Conservation (phyloP, 768 basidiomycete genomes). For the Russula ochroleuca region DNA sequence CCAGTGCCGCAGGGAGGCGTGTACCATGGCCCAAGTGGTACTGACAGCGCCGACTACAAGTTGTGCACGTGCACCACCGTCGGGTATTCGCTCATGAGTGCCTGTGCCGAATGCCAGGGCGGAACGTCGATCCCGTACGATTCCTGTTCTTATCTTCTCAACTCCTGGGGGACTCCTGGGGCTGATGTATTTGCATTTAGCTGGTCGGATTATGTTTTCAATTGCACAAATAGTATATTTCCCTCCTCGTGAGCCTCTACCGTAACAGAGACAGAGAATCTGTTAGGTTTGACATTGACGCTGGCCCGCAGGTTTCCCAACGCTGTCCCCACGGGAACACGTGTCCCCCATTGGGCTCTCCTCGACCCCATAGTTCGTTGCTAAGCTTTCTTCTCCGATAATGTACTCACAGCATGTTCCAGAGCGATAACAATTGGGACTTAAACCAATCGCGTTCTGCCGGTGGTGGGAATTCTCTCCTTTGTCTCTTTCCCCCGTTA, state of each 20-base stretch:
- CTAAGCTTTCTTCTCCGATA: too few relatives aligned
- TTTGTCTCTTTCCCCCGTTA: background rate
- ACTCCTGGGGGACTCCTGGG: too few relatives aligned
- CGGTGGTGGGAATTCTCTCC: background rate
- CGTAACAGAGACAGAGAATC: background rate
- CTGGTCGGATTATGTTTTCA: background rate
- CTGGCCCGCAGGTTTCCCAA: background rate
- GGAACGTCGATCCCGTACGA: background rate
- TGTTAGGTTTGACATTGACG: background rate
- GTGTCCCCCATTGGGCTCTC: background rate
- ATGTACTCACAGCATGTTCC: background rate
- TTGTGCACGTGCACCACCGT: slow-evolving; percentile 10
- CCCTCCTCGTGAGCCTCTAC: too few relatives aligned
- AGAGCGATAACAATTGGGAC: background rate
- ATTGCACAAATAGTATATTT: background rate
- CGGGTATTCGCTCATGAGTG: slow-evolving; percentile 1
- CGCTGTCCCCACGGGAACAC: background rate
- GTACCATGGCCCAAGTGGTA: background rate
- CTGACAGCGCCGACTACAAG: background rate
- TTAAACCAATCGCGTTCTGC: accelerated
- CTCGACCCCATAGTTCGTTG: background rate
- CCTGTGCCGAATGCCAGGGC: slow-evolving; percentile 9
- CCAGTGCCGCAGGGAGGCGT: too few relatives aligned
- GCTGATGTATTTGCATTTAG: background rate
- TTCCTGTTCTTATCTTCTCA: background rate